phyloP scores from a whole-genome alignment of 148 eudicot species.

The Beta vulgaris region DNA sequence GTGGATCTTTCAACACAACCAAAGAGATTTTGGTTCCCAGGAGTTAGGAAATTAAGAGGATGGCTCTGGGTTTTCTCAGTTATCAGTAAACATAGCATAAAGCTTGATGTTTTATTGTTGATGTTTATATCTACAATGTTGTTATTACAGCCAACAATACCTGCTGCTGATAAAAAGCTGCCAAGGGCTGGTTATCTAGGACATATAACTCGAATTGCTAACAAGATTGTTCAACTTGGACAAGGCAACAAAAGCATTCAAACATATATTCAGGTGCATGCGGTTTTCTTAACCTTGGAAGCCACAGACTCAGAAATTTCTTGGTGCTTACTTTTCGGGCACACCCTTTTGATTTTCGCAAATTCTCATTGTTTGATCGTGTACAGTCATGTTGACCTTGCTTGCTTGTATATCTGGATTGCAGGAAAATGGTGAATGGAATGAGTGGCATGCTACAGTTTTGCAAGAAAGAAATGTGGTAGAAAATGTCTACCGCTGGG shows the following conservation, averaged over 20 bases:
- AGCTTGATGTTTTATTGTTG: not conserved
- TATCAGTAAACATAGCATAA: not conserved
- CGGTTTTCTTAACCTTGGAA: constrained; percentile 2
- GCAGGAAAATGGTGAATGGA: constrained; percentile 75
- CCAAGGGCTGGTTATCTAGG: constrained; percentile 85
- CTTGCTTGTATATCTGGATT: constrained; percentile 17
- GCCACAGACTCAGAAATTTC: not conserved
- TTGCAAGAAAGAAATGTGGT: constrained; percentile 71
- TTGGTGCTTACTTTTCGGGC: constrained; percentile 9
- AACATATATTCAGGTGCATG: constrained; percentile 62
- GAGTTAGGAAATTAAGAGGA: not conserved
- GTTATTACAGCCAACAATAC: constrained; percentile 69
- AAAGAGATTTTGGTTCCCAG: not conserved
- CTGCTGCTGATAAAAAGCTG: constrained; percentile 60
- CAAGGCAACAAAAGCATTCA: constrained; percentile 55
- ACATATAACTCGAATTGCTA: constrained; percentile 81
- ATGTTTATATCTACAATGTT: constrained; percentile 18
- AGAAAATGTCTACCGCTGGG: constrained; percentile 89
- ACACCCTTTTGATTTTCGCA: not conserved
- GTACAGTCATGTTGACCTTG: constrained; percentile 4
- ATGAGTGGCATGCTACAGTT: constrained; percentile 67
- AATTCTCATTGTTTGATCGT: not conserved
- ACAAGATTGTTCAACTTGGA: constrained; percentile 75
- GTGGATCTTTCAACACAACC: not conserved
- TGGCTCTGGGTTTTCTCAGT: not conserved